phyloP scores from a whole-genome alignment of 371 early-diverging fungal genomes.

The Choanephora cucurbitarum region DNA sequence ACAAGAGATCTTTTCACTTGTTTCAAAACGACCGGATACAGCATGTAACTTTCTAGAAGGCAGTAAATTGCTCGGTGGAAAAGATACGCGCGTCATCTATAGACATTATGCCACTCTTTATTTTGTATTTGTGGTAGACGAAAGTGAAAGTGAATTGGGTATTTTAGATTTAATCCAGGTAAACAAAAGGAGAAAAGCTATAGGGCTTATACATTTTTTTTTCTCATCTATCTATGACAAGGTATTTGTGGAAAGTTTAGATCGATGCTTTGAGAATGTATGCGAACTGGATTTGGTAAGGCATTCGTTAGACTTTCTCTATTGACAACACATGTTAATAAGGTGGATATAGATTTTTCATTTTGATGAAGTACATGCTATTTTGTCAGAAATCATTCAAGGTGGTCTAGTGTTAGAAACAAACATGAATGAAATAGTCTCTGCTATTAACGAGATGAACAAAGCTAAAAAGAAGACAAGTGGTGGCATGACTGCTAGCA shows the following conservation, averaged over 20 bases:
- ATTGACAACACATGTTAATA: no score
- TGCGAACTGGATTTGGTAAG: slow-evolving; percentile 93
- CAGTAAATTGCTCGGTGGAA: slow-evolving; percentile 78
- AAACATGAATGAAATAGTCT: slow-evolving; percentile 63
- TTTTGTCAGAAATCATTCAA: slow-evolving; percentile 75
- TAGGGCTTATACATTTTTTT: no score
- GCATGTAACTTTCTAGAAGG: slow-evolving; percentile 94
- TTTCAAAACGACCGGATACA: slow-evolving; percentile 82
- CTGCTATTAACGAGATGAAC: slow-evolving; percentile 55
- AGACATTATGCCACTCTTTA: slow-evolving; percentile 92
- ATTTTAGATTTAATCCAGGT: slow-evolving; percentile 94
- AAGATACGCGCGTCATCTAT: slow-evolving; percentile 91
- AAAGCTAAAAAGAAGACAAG: slow-evolving; percentile 22
- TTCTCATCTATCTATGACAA: no score
- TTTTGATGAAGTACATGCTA: slow-evolving; percentile 70
- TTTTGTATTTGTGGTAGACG: slow-evolving; percentile 94
- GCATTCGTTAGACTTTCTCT: no score
- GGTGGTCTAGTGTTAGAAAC: slow-evolving; percentile 80
- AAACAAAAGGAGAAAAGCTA: no score
- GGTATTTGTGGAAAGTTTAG: slow-evolving; percentile 96
- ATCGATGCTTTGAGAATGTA: slow-evolving; percentile 92
- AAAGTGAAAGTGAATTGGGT: slow-evolving; percentile 93
- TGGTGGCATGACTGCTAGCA: slow-evolving; percentile 32
- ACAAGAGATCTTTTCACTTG: slow-evolving; percentile 78
- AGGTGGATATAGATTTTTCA: slow-evolving; percentile 85